A percentile compares a stretch with the other conserved stretches of the same genome.
Evolutionary conservation across 2,329 filamentous ascomycete species (phyloP).

Genomic region (Elsinoe arachidis): DNA sequence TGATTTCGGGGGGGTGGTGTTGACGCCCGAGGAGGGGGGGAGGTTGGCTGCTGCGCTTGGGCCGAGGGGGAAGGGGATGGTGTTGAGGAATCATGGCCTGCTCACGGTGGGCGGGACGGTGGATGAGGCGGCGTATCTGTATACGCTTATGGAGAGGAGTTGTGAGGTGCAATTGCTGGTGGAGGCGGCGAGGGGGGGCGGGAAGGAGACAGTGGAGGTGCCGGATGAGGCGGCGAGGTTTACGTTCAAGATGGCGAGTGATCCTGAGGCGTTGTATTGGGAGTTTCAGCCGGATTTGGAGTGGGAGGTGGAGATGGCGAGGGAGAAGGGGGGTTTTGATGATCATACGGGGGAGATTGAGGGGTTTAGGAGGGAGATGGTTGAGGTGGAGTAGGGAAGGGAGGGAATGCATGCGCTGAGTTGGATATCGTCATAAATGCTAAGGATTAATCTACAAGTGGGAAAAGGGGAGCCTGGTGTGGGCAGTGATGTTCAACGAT

Average conservation of each 20-base stretch:
- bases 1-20: conserved; percentile 56
- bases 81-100: conserved; percentile 64
- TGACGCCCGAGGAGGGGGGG: conserved; percentile 55
- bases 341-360: conserved; percentile 12
- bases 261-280: conserved; percentile 42
- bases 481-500: background rate
- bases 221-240: conserved; percentile 48
- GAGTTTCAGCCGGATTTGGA: conserved; percentile 46
- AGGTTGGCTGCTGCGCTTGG: conserved; percentile 57
- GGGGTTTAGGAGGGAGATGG: conserved; percentile 1
- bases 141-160: conserved; percentile 58
- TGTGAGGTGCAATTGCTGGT: conserved; percentile 60
- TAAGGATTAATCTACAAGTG: conserved; percentile 3
- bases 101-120: conserved; percentile 63
- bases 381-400: background rate
- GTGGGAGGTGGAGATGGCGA: conserved; percentile 31
- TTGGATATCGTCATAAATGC: conserved; percentile 10
- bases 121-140: conserved; percentile 65
- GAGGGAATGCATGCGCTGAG: background rate
- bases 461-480: background rate
- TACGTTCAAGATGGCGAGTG: conserved; percentile 42
- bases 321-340: conserved; percentile 16
- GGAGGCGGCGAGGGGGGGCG: conserved; percentile 55
- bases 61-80: conserved; percentile 50
- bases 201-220: conserved; percentile 44